These are phyloP conservation scores for Skeletonema grethae DNA, from an alignment of 108 stramenopile species.

Conservation along the genomic window DNA sequence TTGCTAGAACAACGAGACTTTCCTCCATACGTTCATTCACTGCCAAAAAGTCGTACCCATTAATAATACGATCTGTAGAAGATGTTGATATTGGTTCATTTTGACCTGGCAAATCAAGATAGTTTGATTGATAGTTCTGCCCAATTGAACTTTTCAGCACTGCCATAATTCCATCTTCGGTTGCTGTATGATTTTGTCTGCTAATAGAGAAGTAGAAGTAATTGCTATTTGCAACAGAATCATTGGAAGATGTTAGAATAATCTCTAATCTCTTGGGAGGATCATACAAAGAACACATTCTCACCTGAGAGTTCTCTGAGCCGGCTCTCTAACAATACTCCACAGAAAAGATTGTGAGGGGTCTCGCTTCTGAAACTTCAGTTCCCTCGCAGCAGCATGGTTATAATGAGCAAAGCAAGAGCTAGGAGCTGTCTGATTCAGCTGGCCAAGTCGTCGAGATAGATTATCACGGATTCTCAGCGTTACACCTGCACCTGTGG, in stretches of 20 bases:
- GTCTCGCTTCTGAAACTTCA: background rate
- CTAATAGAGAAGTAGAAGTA: background rate
- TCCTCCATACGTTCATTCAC: slow-evolving; percentile 58
- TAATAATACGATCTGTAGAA: slow-evolving; percentile 13
- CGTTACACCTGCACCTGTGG: slow-evolving; percentile 1
- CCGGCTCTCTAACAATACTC: background rate
- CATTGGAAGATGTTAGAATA: background rate
- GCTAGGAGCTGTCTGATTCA: background rate
- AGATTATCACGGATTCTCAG: background rate
- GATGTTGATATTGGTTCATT: background rate
- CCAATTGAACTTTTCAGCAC: too few species aligned
- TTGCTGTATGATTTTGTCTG: background rate
- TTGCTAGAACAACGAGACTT: slow-evolving; percentile 40
- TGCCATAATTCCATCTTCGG: background rate
- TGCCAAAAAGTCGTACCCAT: slow-evolving; percentile 59
- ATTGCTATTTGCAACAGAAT: background rate
- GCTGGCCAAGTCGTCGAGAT: background rate
- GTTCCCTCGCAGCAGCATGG: background rate
- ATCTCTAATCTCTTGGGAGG: background rate
- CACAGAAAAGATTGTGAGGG: background rate
- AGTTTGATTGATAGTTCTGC: background rate
- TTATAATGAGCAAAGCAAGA: background rate
- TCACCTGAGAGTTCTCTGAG: background rate
- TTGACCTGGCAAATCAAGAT: slow-evolving; percentile 3
- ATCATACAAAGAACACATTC: background rate